These are phyloP conservation scores for Mucor sp. DNA, from an alignment of 371 early-diverging fungal species.

Conservation along the genomic window DNA sequence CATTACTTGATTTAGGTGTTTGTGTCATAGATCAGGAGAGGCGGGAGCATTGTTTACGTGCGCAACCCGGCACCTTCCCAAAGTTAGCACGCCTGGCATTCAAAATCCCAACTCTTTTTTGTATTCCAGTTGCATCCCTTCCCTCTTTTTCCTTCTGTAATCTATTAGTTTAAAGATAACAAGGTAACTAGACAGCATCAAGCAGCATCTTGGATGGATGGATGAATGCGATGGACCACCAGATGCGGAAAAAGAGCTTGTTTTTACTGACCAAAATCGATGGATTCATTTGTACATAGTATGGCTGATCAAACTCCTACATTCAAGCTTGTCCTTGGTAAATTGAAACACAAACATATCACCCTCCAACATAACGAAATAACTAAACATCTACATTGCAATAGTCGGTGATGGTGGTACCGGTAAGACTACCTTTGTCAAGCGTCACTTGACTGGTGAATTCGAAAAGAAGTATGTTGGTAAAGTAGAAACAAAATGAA, in stretches of 20 bases:
- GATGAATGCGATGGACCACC: slow-evolving; percentile 2
- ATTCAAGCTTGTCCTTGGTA: slow-evolving; percentile 87
- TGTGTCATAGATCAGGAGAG: background rate
- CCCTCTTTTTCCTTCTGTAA: background rate
- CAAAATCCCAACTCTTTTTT: background rate
- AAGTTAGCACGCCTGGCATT: background rate
- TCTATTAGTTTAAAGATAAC: background rate
- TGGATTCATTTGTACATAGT: slow-evolving; percentile 2
- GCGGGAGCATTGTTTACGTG: background rate
- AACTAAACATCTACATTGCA: slow-evolving; percentile 2
- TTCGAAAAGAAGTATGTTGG: slow-evolving; percentile 99
- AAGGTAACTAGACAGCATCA: background rate
- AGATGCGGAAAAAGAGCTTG: background rate
- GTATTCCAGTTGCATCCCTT: background rate
- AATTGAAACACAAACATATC: slow-evolving; percentile 1
- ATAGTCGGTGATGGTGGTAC: slow-evolving; percentile 99
- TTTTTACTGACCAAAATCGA: background rate
- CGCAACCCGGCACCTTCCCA: background rate
- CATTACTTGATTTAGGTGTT: background rate
- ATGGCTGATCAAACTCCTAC: slow-evolving; percentile 60
- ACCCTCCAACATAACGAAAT: background rate
- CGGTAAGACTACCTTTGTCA: slow-evolving; percentile 99
- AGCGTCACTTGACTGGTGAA: slow-evolving; percentile 99
- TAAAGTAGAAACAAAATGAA: slow-evolving; percentile 47
- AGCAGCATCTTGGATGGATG: slow-evolving; percentile 9